Evolutionary conservation across 805 yeast genomes (phyloP).

Genomic region (Metschnikowia lochheadii): DNA sequence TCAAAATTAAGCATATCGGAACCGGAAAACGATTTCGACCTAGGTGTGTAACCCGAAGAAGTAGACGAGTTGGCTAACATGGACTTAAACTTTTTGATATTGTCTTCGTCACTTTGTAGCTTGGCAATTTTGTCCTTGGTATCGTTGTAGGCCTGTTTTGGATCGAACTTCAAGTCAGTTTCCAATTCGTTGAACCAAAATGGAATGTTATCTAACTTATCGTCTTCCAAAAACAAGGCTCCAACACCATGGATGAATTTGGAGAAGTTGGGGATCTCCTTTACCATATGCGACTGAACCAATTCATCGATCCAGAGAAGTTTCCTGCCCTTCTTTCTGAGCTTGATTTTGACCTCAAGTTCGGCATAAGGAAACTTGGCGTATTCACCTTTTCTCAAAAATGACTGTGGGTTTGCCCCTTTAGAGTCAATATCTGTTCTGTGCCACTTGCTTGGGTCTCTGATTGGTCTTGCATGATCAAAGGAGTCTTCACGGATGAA

Average conservation of each 20-base stretch:
- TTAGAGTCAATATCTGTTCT: constrained; percentile 84
- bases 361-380: constrained; percentile 81
- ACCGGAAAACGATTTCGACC: constrained; percentile 40
- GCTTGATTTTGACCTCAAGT: constrained; percentile 76
- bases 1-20: constrained; percentile 21
- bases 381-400: constrained; percentile 82
- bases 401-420: constrained; percentile 61
- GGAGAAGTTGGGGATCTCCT: constrained; percentile 91
- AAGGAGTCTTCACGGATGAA: constrained; percentile 90
- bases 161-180: constrained; percentile 51
- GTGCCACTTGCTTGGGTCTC: constrained; percentile 90
- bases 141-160: constrained; percentile 73
- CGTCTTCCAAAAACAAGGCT: constrained; percentile 82
- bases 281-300: constrained; percentile 70
- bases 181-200: constrained; percentile 94
- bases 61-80: constrained; percentile 31
- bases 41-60: constrained; percentile 26
- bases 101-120: constrained; percentile 44
- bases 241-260: constrained; percentile 93
- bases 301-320: constrained; percentile 82
- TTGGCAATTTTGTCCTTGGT: constrained; percentile 51
- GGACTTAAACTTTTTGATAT: constrained; percentile 38
- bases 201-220: constrained; percentile 83
- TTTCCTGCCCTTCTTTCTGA: constrained; percentile 43
- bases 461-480: constrained; percentile 78